Evolutionary conservation across 805 yeast species (phyloP), one percentile per base, ranked within the genome.

Genomic region (Maudiozyma turicensis): DNA sequence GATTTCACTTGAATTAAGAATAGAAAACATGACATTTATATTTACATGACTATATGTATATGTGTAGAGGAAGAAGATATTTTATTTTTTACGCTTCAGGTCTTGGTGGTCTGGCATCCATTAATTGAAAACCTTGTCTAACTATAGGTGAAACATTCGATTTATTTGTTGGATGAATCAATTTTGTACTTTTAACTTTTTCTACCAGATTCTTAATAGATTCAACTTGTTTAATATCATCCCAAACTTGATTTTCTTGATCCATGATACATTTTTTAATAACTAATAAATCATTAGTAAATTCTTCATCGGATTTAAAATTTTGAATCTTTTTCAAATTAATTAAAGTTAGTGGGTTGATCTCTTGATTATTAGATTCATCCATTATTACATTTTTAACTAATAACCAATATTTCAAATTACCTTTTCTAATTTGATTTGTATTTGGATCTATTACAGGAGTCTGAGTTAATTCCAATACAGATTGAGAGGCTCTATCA

Each of bases 401-500:
- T 11, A 62, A 44, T 35, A 65, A 45, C 70, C 70, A 66, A 38
- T 61, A 54, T 47, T 59, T 61, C 48, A 65, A 38, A 44, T 65
- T 62, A 26, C 70, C 70, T 34, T 59, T 59, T 29, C 51, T 55
- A 39, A 60, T 50, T 3, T 29, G 8, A 11, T 51, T 46, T n/a
- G 57, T 59, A 30, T 47, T 14, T 13, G 35, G 40, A 32, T 55
- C 63, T 7, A 56, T 33, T 7, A 62, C 61, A 3, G 72, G 67
- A 4, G 82, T 80, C 57, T 86, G 96, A 1, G 91, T 95, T 44
- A 93, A 72, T 67, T 93, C 99, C 48, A 93, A 61, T 8, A 90
- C 81, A 0, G 93, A 82, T 74, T 86, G 93, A 33, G 90, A 90
- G 0, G 97, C 95, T 52, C 81, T 84, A 64, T 93, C 99, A 49